These are phyloP conservation scores for Wakefieldia striispora DNA, from an alignment of 768 basidiomycete species.

Conservation along the genomic window DNA sequence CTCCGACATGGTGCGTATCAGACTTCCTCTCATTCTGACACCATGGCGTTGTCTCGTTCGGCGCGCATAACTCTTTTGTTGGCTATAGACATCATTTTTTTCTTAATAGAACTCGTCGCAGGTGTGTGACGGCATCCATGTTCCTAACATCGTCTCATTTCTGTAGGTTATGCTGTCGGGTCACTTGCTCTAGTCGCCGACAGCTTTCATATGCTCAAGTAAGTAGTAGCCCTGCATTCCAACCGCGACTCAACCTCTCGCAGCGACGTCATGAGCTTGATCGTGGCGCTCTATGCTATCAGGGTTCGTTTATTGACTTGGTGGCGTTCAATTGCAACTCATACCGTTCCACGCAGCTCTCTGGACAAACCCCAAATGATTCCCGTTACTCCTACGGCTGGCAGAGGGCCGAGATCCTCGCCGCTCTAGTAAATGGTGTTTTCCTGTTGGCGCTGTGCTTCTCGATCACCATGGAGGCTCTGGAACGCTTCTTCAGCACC, in stretches of 20 bases:
- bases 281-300: constrained; percentile 95
- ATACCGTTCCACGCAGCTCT: constrained; percentile 47
- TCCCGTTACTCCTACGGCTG: constrained; percentile 96
- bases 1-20: no score
- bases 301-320: constrained; percentile 43
- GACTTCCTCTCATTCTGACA: neutral
- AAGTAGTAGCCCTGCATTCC: constrained; percentile 24
- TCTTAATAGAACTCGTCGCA: constrained; percentile 80
- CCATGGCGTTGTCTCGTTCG: constrained; percentile 57
- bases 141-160: constrained; percentile 9
- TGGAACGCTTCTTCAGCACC: constrained; percentile 84
- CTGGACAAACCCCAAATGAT: constrained; percentile 54
- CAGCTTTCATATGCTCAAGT: constrained; percentile 99
- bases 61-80: constrained; percentile 74
- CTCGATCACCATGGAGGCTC: constrained; percentile 89
- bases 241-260: constrained; percentile 9
- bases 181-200: constrained; percentile 95
- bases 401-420: constrained; percentile 96
- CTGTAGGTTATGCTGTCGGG: constrained; percentile 87
- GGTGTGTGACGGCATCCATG: constrained; percentile 43
- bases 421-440: constrained; percentile 93
- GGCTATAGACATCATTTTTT: constrained; percentile 82
- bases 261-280: constrained; percentile 94
- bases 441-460: constrained; percentile 97
- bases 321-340: constrained; percentile 5